phyloP scores from a whole-genome alignment of 2,329 filamentous ascomycete species.

The Epichloe coenophiala region DNA sequence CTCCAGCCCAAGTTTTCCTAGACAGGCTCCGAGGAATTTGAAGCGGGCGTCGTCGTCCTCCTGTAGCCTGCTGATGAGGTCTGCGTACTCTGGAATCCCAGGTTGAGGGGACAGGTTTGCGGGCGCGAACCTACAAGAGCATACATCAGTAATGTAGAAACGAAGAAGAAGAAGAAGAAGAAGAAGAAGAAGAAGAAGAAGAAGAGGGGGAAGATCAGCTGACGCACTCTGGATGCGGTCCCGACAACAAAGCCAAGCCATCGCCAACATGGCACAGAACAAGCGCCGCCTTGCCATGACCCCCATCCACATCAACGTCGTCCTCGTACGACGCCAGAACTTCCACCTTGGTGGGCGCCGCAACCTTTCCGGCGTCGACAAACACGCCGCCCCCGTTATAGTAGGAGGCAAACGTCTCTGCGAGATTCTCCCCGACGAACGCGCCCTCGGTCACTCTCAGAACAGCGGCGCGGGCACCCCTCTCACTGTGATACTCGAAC shows the following conservation, averaged over 20 bases:
- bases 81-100: slow-evolving; percentile 53
- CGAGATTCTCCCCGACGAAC: slow-evolving; percentile 39
- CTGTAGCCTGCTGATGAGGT: slow-evolving; percentile 53
- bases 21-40: slow-evolving; percentile 64
- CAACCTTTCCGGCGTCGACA: slow-evolving; percentile 56
- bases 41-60: slow-evolving; percentile 57
- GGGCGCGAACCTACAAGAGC: slow-evolving; percentile 56
- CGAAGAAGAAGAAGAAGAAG: background rate
- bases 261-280: slow-evolving; percentile 74
- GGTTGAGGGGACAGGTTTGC: slow-evolving; percentile 60
- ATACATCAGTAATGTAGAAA: slow-evolving; percentile 5
- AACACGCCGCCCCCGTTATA: slow-evolving; percentile 95
- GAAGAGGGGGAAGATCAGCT: background rate
- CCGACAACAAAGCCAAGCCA: slow-evolving; percentile 67
- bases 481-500: slow-evolving; percentile 83
- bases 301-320: slow-evolving; percentile 61
- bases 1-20: slow-evolving; percentile 69
- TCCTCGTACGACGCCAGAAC: slow-evolving; percentile 71
- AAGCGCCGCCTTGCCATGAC: slow-evolving; percentile 60
- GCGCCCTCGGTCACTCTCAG: slow-evolving; percentile 49
- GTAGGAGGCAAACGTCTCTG: slow-evolving; percentile 59
- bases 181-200: background rate
- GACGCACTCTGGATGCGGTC: slow-evolving; percentile 76
- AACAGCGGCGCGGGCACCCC: slow-evolving; percentile 59
- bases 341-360: slow-evolving; percentile 56